Base-by-base conservation (phyloP, 345 rosid species). In the Gossypium anomalum region DNA sequence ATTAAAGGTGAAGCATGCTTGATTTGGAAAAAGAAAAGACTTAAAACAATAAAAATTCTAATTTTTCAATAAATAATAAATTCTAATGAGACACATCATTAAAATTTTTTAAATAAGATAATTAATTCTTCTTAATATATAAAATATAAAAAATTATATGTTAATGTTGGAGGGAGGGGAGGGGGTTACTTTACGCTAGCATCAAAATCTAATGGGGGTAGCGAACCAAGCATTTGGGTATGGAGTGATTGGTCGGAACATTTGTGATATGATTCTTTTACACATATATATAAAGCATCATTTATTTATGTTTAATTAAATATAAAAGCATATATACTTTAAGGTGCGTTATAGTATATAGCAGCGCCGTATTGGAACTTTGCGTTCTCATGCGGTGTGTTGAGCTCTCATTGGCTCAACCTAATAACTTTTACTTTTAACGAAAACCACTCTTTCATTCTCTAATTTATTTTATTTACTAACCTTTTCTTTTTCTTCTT, bases 281-380 rank as follows among this genome's bases (percentile, higher is more conserved):
- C 49, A 51, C 49, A 51, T 14, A 15, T 51, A 15, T 51, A 15
- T 15, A 51, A 72, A 71, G 52, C 14, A 68, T 72, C 7, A 51
- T 13, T 48, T 62, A 16, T 7, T 62, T 15, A 61, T 16, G 66
- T 22, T 64, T 67, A 23, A 38, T 73, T 75, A 34, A 81, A 73
- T 70, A 79, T 53, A 78, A 86, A 84, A 87, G 90, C 85, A 87
- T 78, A 75, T 81, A 80, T 85, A 81, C 87, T 87, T 86, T 84
- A 84, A 76, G 77, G 68, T 61, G 80, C 82, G 78, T 81, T 83
- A 34, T 34, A 4, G 38, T 7, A 17, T 55, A 53, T 2, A 7
- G 8, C 19, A 47, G 64, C 82, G 73, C 76, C 82, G 83, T 43
- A 76, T 81, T 74, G 57, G 69, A 79, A 74, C 78, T 78, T 78